phyloP scores from a whole-genome alignment of 2,329 filamentous ascomycete genomes.

The Epicoccum sorghinum region DNA sequence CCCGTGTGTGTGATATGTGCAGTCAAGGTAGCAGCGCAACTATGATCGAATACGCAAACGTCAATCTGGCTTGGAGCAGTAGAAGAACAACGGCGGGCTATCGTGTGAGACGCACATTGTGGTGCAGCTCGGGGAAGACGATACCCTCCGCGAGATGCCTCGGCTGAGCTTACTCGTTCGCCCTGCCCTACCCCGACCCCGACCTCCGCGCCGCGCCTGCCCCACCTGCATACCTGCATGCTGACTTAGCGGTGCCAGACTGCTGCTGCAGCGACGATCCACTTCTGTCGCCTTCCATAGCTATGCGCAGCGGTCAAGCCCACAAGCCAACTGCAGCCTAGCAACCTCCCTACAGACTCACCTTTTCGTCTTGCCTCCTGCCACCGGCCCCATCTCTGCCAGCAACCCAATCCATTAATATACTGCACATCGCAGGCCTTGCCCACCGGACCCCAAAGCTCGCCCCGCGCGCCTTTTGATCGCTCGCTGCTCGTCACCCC shows the following conservation, averaged over 20 bases:
- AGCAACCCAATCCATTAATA: conserved; percentile 15
- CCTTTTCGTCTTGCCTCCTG: background rate
- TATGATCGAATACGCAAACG: background rate
- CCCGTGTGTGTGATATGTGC: background rate
- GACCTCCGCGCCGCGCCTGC: conserved; percentile 14
- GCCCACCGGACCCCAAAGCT: background rate
- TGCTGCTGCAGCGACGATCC: conserved; percentile 23
- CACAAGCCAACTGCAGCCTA: background rate
- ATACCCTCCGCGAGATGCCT: conserved; percentile 21
- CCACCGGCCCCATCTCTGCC: background rate
- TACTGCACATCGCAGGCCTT: background rate
- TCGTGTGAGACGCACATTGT: background rate
- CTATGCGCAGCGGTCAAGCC: conserved; percentile 20
- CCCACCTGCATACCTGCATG: conserved; percentile 21
- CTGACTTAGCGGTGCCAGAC: conserved; percentile 11
- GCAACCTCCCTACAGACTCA: background rate
- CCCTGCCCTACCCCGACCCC: conserved; percentile 10
- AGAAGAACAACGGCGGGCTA: background rate
- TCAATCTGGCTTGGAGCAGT: background rate
- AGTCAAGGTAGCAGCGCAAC: background rate
- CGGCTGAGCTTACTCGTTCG: conserved; percentile 19
- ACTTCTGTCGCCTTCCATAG: conserved; percentile 40
- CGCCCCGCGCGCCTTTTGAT: no score
- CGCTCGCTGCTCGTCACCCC: conserved; percentile 1
- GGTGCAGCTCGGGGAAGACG: conserved; percentile 7